Percentiles rank a stretch among this genome's conserved stretches.
Evolutionary conservation across 192 early-diverging fungal genomes (phyloP).

Genomic region (Podila minutissima): DNA sequence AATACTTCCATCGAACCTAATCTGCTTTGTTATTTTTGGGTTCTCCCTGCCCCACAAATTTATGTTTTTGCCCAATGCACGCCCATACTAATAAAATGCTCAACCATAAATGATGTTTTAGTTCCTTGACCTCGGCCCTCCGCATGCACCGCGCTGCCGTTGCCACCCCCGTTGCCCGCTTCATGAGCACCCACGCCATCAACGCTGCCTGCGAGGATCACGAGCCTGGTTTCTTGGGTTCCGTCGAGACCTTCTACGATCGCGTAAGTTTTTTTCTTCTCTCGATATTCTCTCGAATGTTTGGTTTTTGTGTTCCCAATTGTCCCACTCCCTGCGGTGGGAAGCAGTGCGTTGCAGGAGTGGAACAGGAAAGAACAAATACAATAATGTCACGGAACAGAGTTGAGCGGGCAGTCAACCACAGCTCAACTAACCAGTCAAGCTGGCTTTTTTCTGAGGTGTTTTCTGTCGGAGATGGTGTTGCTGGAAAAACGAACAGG

Average conservation of each 20-base stretch:
- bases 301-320: no score
- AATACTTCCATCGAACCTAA: no score
- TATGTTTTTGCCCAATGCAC: not conserved
- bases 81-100: not conserved
- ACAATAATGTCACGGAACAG: not conserved
- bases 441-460: no score
- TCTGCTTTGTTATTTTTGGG: no score
- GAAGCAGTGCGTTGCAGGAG: no score
- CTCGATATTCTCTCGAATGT: no score
- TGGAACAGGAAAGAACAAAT: no score
- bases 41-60: no score
- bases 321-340: no score
- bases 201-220: conserved; percentile 67
- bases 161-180: conserved; percentile 19
- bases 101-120: conserved; percentile 3
- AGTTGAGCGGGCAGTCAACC: not conserved
- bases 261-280: conserved; percentile 33
- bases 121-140: conserved; percentile 39
- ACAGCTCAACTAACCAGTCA: no score
- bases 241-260: conserved; percentile 79
- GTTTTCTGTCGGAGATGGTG: no score
- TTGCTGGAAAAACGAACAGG: no score
- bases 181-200: conserved; percentile 56
- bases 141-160: conserved; percentile 39
- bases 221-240: conserved; percentile 77